A percentile compares a stretch with the other conserved stretches of the same genome.
phyloP scores from a whole-genome alignment of 2,329 filamentous ascomycete species.

The Cladophialophora exuberans region DNA sequence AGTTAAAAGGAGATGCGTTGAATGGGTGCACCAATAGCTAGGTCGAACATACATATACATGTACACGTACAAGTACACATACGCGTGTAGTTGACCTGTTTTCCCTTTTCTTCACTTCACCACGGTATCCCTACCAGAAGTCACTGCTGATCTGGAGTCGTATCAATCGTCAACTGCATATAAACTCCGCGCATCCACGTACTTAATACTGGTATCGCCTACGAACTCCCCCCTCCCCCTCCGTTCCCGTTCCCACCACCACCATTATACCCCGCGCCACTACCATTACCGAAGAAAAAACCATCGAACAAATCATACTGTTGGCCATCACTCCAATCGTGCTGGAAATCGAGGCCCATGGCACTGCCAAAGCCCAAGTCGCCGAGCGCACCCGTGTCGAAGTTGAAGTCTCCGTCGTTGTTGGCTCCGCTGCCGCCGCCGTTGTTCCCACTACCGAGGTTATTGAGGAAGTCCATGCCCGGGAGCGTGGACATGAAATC shows the following conservation, averaged over 20 bases:
- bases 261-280: too few species aligned
- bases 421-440: conserved; percentile 33
- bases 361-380: conserved; percentile 44
- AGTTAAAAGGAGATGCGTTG: too few species aligned
- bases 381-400: conserved; percentile 37
- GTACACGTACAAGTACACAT: too few species aligned
- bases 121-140: too few species aligned
- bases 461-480: conserved; percentile 32
- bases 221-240: neutral
- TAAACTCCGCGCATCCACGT: too few species aligned
- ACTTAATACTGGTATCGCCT: neutral
- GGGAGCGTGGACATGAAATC: conserved; percentile 35
- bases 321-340: conserved; percentile 53
- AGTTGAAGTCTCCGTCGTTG: conserved; percentile 31
- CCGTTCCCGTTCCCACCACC: conserved; percentile 14
- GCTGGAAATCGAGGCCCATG: conserved; percentile 44
- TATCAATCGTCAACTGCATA: too few species aligned
- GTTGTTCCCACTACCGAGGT: too few species aligned
- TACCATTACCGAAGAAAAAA: conserved; percentile 56
- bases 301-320: conserved; percentile 57
- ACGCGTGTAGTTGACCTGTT: too few species aligned
- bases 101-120: too few species aligned
- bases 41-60: too few species aligned
- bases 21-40: too few species aligned
- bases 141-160: too few species aligned